A percentile compares a stretch with the other conserved stretches of the same genome.
phyloP scores from a whole-genome alignment of 441 rosid species.

The Erodium trifolium region DNA sequence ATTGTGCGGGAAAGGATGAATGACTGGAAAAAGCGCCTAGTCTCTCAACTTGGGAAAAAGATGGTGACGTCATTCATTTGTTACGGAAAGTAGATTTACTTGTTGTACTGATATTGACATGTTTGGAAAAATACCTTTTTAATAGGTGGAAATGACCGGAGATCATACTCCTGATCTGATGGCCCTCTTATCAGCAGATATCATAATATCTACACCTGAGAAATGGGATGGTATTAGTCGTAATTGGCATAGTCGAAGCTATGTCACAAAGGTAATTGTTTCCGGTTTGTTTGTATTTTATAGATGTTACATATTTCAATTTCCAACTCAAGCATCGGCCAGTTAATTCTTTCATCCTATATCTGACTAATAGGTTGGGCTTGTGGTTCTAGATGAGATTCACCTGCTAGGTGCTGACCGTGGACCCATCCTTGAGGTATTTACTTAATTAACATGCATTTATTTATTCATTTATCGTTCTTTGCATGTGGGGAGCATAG shows the following conservation, averaged over 20 bases:
- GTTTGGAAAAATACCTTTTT: slow-evolving; percentile 9
- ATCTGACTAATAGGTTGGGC: slow-evolving; percentile 70
- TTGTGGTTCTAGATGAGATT: slow-evolving; percentile 96
- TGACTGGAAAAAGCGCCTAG: slow-evolving; percentile 90
- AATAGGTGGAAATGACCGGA: slow-evolving; percentile 99
- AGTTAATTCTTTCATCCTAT: slow-evolving; percentile 16
- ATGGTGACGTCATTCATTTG: slow-evolving; percentile 49
- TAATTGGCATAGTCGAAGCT: slow-evolving; percentile 97
- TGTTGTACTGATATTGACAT: slow-evolving; percentile 10
- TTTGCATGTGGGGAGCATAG: neutral
- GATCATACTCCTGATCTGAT: slow-evolving; percentile 97
- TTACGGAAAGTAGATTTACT: slow-evolving; percentile 11
- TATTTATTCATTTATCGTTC: neutral
- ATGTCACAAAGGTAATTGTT: slow-evolving; percentile 72
- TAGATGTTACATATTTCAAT: neutral
- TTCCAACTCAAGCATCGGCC: slow-evolving; percentile 11
- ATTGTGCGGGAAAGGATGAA: slow-evolving; percentile 98
- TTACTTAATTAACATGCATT: slow-evolving; percentile 14
- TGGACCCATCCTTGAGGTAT: slow-evolving; percentile 99
- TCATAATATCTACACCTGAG: slow-evolving; percentile 97
- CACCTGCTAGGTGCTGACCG: slow-evolving; percentile 98
- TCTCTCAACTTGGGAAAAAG: slow-evolving; percentile 80
- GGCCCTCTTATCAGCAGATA: slow-evolving; percentile 96
- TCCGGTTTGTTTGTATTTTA: slow-evolving; percentile 10
- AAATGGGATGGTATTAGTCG: slow-evolving; percentile 99